Evolutionary conservation across 805 yeast genomes (phyloP).

Genomic region (Wickerhamiella lipophila): DNA sequence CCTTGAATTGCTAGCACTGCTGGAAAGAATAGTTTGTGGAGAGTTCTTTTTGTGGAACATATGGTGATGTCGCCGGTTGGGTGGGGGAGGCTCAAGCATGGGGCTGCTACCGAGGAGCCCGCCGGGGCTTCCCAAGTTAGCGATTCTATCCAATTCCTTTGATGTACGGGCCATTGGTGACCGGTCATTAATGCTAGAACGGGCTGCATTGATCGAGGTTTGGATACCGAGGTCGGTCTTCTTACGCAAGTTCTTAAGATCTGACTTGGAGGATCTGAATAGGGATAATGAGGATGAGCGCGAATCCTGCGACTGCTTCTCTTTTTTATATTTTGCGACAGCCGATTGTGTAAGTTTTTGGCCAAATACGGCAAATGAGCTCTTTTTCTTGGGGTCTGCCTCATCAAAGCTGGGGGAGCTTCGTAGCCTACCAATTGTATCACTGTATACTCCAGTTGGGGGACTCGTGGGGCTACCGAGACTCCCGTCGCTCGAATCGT

Average conservation of each 20-base stretch:
- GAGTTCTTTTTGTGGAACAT: conserved; percentile 30
- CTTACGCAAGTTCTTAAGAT: conserved; percentile 19
- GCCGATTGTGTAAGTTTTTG: conserved; percentile 5
- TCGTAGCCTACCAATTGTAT: conserved; percentile 4
- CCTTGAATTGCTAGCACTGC: conserved; percentile 33
- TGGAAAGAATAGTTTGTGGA: conserved; percentile 30
- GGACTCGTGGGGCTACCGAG: conserved; percentile 10
- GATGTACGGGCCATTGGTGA: conserved; percentile 28
- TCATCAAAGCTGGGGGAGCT: conserved; percentile 10
- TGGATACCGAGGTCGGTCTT: conserved; percentile 23
- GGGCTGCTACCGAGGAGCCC: conserved; percentile 12
- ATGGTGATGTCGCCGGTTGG: conserved; percentile 28
- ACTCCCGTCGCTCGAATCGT: conserved; percentile 11
- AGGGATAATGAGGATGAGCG: conserved; percentile 17
- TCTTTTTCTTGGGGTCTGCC: conserved; percentile 4
- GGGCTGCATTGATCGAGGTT: conserved; percentile 17
- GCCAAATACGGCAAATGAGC: conserved; percentile 7
- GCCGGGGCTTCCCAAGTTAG: conserved; percentile 25
- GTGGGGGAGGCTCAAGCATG: conserved; percentile 13
- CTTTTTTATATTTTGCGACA: not conserved
- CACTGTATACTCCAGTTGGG: not conserved
- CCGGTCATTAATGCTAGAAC: conserved; percentile 23
- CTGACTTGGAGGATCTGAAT: conserved; percentile 27
- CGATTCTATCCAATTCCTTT: conserved; percentile 29
- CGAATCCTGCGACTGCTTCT: not conserved